These are phyloP conservation scores for Cyberlindnera xylosilytica DNA, from an alignment of 805 yeast species.

Conservation along the genomic window DNA sequence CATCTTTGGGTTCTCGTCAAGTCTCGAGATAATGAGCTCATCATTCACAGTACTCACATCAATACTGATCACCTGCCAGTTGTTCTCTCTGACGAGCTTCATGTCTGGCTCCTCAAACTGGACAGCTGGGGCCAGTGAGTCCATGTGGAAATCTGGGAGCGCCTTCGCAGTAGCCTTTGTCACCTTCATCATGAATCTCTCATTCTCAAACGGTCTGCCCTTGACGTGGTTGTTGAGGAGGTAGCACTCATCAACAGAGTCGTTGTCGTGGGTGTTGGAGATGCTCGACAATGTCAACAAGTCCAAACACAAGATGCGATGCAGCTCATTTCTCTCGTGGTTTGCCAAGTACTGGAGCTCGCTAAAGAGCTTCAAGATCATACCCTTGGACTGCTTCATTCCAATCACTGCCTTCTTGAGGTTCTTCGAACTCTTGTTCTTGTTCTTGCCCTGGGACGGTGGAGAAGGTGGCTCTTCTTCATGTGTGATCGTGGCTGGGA, in stretches of 20 bases:
- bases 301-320: constrained; percentile 22
- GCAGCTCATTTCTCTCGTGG: constrained; percentile 27
- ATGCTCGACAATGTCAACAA: constrained; percentile 27
- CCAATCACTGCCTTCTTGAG: constrained; percentile 22
- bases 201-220: constrained; percentile 26
- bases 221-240: constrained; percentile 28
- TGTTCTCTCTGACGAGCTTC: constrained; percentile 33
- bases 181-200: constrained; percentile 22
- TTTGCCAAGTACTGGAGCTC: constrained; percentile 25
- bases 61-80: constrained; percentile 59
- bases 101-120: constrained; percentile 12
- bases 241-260: constrained; percentile 21
- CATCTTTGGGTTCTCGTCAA: constrained; percentile 40
- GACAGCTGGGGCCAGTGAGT: constrained; percentile 3
- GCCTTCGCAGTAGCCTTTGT: constrained; percentile 12
- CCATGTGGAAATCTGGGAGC: constrained; percentile 19
- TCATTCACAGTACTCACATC: constrained; percentile 59
- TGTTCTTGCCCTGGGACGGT: constrained; percentile 14
- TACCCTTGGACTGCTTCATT: constrained; percentile 23
- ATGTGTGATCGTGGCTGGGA: constrained; percentile 34
- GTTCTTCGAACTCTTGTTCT: constrained; percentile 21
- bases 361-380: constrained; percentile 17
- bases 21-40: constrained; percentile 52
- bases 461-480: background rate
- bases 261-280: constrained; percentile 19